Percentiles rank a stretch among this genome's conserved stretches.
phyloP scores from a whole-genome alignment of 371 early-diverging fungal genomes.

The Chytridium lagenaria region DNA sequence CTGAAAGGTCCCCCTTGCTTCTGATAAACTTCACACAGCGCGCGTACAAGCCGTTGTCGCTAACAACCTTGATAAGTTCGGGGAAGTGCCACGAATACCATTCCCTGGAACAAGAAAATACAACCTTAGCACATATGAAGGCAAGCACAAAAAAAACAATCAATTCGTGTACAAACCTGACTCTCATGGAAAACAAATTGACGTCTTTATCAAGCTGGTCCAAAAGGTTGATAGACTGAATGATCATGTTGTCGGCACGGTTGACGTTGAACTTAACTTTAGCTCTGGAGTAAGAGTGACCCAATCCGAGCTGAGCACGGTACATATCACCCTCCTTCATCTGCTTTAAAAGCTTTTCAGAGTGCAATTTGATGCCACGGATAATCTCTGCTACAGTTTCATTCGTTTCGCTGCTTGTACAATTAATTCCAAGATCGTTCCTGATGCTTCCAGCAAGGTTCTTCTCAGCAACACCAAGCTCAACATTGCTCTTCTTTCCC shows the following conservation, averaged over 20 bases:
- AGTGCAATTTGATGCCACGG: constrained; percentile 92
- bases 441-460: constrained; percentile 91
- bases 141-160: background rate
- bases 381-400: constrained; percentile 83
- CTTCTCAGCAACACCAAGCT: constrained; percentile 93
- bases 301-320: constrained; percentile 94
- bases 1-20: constrained; percentile 86
- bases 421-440: constrained; percentile 74
- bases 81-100: constrained; percentile 99
- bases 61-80: constrained; percentile 93
- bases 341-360: constrained; percentile 86
- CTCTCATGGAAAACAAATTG: constrained; percentile 91
- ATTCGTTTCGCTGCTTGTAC: constrained; percentile 72
- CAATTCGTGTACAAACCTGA: constrained; percentile 45
- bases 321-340: constrained; percentile 90
- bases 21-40: constrained; percentile 84
- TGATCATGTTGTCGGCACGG: constrained; percentile 92
- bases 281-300: constrained; percentile 97
- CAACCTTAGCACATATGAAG: too few species aligned
- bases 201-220: constrained; percentile 96
- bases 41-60: constrained; percentile 91
- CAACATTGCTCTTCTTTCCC: constrained; percentile 69
- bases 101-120: constrained; percentile 70
- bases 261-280: constrained; percentile 99
- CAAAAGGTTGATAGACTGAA: constrained; percentile 86